Evolutionary conservation across 139 green algal genomes (phyloP), one percentile per base, ranked within the genome.

Genomic region (Pleodorina starrii): DNA sequence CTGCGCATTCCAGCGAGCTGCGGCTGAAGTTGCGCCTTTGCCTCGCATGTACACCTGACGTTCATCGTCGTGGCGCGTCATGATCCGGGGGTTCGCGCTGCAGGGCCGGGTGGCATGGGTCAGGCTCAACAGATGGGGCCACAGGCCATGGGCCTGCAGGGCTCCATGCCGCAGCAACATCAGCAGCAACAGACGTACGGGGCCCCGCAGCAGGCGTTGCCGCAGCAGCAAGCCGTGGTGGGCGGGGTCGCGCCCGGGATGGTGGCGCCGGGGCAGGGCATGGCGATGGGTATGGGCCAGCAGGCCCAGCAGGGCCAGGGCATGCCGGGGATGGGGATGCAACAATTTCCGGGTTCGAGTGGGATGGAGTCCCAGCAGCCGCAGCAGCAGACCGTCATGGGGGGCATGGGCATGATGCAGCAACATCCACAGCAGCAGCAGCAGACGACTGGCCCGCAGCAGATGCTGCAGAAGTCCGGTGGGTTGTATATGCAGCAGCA

Each of bases 261-360:
- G n/a, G n/a, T 69, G 57, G 57, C 57, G 63, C 16, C 6, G 7
- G 63, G 63, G 29, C 63, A 77, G 9, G 36, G 21, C 36, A 77
- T 77, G 69, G 69, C 9, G 36, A 29, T 66, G 25, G 44, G 14
- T 25, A 9, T n/a, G 42, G 80, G 27, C 46, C 68, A 83, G 40
- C 43, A 76, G 80, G 19, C 23, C 17, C 80, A 88, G 87, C 87
- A 84, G 78, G n/a, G 23, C 43, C 87, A 81, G 50, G 35, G 69
- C 23, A 75, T 63, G 48, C 32, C 14, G 32, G 35, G 7, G 14
- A 17, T 38, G 42, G 72, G 72, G 72, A 38, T 40, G 43, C 42
- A 88, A 23, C 63, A 73, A 38, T 23, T 35, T 38, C 27, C 63
- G 29, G 32, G 21, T 73, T 19, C 63, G 29, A 38, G 21, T 73